These are phyloP conservation scores for Tuber aestivum DNA, from an alignment of 495 filamentous ascomycete species.

Conservation along the genomic window DNA sequence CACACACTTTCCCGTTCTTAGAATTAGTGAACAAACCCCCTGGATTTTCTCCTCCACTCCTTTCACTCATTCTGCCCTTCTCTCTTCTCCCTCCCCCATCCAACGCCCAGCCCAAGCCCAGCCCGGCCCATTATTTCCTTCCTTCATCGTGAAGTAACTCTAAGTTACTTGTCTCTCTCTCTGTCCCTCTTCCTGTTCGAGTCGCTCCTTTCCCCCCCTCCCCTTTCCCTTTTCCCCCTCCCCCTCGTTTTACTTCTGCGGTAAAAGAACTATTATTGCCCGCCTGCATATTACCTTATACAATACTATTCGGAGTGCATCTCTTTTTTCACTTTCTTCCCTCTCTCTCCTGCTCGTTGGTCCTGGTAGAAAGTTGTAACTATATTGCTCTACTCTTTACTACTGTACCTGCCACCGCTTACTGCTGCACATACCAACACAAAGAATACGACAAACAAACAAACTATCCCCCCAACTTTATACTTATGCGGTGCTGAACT, in stretches of 20 bases:
- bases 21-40: not conserved
- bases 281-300: not conserved
- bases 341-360: not conserved
- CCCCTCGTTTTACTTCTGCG: conserved; percentile 11
- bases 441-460: conserved; percentile 1
- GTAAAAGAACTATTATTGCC: not conserved
- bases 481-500: not conserved
- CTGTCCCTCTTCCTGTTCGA: not conserved
- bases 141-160: not conserved
- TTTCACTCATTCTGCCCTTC: not conserved
- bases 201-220: conserved; percentile 8
- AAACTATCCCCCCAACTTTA: not conserved
- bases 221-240: conserved; percentile 2
- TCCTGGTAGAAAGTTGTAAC: not conserved
- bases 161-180: not conserved
- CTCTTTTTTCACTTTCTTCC: not conserved
- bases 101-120: not conserved
- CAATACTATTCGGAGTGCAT: not conserved
- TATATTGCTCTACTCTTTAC: not conserved
- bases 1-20: not conserved
- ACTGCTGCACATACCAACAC: not conserved
- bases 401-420: not conserved
- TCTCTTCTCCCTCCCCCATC: not conserved
- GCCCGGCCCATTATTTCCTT: not conserved
- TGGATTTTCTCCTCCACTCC: not conserved